Evolutionary conservation across 225 moss, liverwort and hornwort species (phyloP), one percentile per base, ranked within the genome.

Genomic region (Bryum argenteum): DNA sequence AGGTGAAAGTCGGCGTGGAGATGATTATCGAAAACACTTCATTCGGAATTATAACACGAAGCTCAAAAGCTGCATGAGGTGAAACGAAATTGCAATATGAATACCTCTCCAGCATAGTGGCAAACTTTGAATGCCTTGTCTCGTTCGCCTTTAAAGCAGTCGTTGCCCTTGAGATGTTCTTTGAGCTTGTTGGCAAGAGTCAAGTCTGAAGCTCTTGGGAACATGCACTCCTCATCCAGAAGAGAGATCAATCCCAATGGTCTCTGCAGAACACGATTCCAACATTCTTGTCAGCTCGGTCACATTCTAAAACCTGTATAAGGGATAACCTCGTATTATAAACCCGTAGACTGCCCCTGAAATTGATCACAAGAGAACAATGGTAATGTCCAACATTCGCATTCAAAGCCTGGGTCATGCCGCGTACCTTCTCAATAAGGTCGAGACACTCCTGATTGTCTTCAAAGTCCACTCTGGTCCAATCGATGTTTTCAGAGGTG

Each of bases 141-240:
- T 71, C 98, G 87, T 74, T 98, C 98, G 51, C 94, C 89, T 84
- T 88, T 94, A 77, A 98, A 98, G 84, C 92, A 94, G 14, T 88
- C 78, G 63, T 98, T 94, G 68, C 89, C 92, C 81, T 91, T 94
- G 75, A 98, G 71, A 74, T 98, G 92, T 56, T 98, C 98, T 63
- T 94, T 94, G 75, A 98, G 81, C 79, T 98, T 98, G 43, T 83
- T 75, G 54, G 89, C 94, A 54, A 98, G 94, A 12, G 98, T 92
- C 22, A 85, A 47, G 83, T 90, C 92, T 68, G 98, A 90, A 6
- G 94, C 91, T 77, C 91, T 88, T 11, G 98, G 98, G 62, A 98
- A 98, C 73, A 89, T 98, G 78, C 98, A 98, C 87, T 98, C 98
- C 68, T 98, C 98, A 87, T 98, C 98, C n/a, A 98, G 85, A 74